phyloP scores from a whole-genome alignment of 179 eudicot genomes.

The Gypsophila paniculata region DNA sequence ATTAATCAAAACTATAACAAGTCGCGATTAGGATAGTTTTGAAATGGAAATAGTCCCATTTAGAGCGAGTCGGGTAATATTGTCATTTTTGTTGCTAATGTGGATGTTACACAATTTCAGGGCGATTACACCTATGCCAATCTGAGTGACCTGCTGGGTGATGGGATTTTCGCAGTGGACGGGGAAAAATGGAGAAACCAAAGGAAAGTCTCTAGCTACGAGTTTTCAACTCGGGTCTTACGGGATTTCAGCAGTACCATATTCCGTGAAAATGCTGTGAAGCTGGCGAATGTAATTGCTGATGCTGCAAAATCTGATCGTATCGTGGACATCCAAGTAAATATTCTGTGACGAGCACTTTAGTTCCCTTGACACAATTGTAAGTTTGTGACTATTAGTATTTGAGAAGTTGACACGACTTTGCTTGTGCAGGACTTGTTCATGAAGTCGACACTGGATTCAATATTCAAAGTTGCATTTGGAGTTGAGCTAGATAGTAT shows the following conservation, averaged over 20 bases:
- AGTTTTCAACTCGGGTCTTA: slow-evolving; percentile 61
- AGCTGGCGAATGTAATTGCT: slow-evolving; percentile 52
- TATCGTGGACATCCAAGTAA: slow-evolving; percentile 57
- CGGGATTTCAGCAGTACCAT: slow-evolving; percentile 56
- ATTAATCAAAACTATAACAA: too few relatives aligned
- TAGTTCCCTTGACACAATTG: neutral
- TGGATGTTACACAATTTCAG: slow-evolving; percentile 27
- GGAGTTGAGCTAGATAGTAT: slow-evolving; percentile 63
- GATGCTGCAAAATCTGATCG: slow-evolving; percentile 40
- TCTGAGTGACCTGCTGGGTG: slow-evolving; percentile 56
- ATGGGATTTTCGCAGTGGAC: slow-evolving; percentile 76
- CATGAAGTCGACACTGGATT: slow-evolving; percentile 69
- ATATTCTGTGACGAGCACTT: slow-evolving; percentile 9
- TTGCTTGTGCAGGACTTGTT: slow-evolving; percentile 51
- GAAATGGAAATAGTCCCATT: too few relatives aligned
- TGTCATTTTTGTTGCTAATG: too few relatives aligned
- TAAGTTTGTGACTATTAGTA: too few relatives aligned
- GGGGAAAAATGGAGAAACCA: slow-evolving; percentile 76
- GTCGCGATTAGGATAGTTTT: too few relatives aligned
- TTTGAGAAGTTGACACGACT: neutral
- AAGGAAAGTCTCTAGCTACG: slow-evolving; percentile 67
- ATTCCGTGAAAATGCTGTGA: slow-evolving; percentile 45
- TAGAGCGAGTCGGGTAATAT: too few relatives aligned
- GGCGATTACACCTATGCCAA: slow-evolving; percentile 43
- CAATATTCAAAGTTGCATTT: slow-evolving; percentile 66